Conservation (phyloP, 1,284 basidiomycete genomes). For the Cutaneotrichosporon dermatis region DNA sequence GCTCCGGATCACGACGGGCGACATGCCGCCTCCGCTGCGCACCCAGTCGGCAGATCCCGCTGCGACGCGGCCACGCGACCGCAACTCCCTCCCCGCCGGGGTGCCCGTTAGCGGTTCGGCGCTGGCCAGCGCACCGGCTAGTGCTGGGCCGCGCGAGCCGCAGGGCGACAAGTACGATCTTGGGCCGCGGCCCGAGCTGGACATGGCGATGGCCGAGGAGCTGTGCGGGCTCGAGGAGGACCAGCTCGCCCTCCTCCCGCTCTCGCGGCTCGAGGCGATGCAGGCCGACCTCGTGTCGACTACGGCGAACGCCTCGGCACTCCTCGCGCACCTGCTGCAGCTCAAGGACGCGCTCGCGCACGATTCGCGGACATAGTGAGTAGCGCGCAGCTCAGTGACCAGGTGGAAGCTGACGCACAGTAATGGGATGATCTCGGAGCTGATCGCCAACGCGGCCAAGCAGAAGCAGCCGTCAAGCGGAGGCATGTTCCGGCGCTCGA, state of each 20-base stretch:
- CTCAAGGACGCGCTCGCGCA: slow-evolving; percentile 76
- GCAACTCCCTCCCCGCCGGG: slow-evolving; percentile 11
- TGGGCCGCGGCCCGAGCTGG: slow-evolving; percentile 66
- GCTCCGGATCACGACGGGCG: slow-evolving; percentile 66
- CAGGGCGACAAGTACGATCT: slow-evolving; percentile 57
- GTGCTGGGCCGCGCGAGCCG: slow-evolving; percentile 36
- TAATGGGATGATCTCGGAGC: slow-evolving; percentile 50
- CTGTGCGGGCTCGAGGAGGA: slow-evolving; percentile 66
- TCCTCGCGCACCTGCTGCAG: slow-evolving; percentile 75
- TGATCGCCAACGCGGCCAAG: slow-evolving; percentile 48
- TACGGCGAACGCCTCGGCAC: slow-evolving; percentile 65
- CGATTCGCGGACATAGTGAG: slow-evolving; percentile 54
- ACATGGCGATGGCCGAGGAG: slow-evolving; percentile 60
- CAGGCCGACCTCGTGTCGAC: slow-evolving; percentile 63
- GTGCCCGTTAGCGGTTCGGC: slow-evolving; percentile 3
- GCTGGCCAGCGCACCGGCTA: slow-evolving; percentile 42
- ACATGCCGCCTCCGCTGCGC: slow-evolving; percentile 27
- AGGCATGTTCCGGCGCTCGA: slow-evolving; percentile 38
- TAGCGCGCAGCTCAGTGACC: neutral
- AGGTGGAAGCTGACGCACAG: slow-evolving; percentile 22
- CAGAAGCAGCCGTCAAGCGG: slow-evolving; percentile 32
- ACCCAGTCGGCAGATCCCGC: slow-evolving; percentile 40
- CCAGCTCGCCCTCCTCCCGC: slow-evolving; percentile 61
- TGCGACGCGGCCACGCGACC: neutral
- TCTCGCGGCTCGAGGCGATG: slow-evolving; percentile 61